Evolutionary conservation across 257 asterid species (phyloP).

Genomic region (Solanum chaucha): DNA sequence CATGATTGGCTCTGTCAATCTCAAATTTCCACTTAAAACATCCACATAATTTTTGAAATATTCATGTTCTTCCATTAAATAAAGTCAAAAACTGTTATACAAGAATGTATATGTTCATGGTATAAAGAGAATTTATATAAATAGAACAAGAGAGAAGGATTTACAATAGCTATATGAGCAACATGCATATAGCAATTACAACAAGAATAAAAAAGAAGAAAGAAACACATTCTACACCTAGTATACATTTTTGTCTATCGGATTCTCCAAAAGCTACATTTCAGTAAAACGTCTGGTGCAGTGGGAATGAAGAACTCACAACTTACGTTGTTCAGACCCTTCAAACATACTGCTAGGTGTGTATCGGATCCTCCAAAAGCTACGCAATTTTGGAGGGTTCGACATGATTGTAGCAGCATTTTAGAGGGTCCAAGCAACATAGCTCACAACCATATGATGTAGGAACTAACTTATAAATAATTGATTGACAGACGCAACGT

Average conservation of each 20-base stretch:
- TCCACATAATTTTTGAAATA: background rate
- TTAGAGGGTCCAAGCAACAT: background rate
- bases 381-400: background rate
- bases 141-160: background rate
- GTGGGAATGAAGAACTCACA: background rate
- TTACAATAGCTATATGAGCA: background rate
- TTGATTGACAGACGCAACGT: conserved; percentile 29
- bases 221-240: background rate
- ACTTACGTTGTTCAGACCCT: background rate
- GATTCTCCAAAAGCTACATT: background rate
- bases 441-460: background rate
- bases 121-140: background rate
- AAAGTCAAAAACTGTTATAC: background rate
- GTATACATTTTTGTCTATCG: background rate
- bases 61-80: background rate
- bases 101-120: background rate
- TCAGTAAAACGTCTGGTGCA: background rate
- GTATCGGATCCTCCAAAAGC: background rate
- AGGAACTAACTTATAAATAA: conserved; percentile 8
- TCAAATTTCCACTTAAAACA: background rate
- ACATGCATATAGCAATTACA: background rate
- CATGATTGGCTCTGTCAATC: no score
- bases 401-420: background rate
- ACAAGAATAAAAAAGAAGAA: background rate
- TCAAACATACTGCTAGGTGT: background rate